Conservation (phyloP, 805 yeast species). For the Myxozyma sirexii region DNA sequence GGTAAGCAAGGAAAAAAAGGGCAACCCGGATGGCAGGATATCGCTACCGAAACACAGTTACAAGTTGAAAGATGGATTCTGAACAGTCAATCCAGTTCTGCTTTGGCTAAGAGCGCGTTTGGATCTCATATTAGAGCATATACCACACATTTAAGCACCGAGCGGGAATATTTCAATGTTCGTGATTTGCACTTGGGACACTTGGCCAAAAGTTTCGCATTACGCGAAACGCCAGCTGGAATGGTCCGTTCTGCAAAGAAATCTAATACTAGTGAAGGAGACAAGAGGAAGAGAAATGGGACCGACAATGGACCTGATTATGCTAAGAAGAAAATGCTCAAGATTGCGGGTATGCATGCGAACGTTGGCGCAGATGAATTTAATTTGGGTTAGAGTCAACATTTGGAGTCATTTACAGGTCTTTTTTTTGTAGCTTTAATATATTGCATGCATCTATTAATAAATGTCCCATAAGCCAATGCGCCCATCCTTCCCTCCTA, state of each 20-base stretch:
- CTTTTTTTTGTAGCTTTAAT: background rate
- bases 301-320: slow-evolving; percentile 57
- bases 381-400: slow-evolving; percentile 53
- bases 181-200: slow-evolving; percentile 89
- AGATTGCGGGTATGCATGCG: slow-evolving; percentile 71
- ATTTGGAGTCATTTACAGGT: too few relatives aligned
- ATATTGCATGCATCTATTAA: background rate
- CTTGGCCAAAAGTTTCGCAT: slow-evolving; percentile 89
- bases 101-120: slow-evolving; percentile 76
- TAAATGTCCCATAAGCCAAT: slow-evolving; percentile 47
- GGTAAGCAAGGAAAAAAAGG: slow-evolving; percentile 20
- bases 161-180: slow-evolving; percentile 78
- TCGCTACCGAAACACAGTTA: slow-evolving; percentile 96
- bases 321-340: slow-evolving; percentile 71
- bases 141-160: slow-evolving; percentile 86
- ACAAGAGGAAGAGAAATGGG: slow-evolving; percentile 34
- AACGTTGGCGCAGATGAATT: slow-evolving; percentile 71
- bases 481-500: slow-evolving; percentile 61
- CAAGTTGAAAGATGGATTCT: slow-evolving; percentile 86
- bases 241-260: slow-evolving; percentile 58
- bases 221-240: slow-evolving; percentile 83
- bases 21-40: slow-evolving; percentile 73
- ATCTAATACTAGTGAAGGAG: slow-evolving; percentile 36
- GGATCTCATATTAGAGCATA: slow-evolving; percentile 91
- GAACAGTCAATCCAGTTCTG: slow-evolving; percentile 60